Base-by-base conservation (phyloP, 495 filamentous ascomycete species). In the Neurospora sp. region DNA sequence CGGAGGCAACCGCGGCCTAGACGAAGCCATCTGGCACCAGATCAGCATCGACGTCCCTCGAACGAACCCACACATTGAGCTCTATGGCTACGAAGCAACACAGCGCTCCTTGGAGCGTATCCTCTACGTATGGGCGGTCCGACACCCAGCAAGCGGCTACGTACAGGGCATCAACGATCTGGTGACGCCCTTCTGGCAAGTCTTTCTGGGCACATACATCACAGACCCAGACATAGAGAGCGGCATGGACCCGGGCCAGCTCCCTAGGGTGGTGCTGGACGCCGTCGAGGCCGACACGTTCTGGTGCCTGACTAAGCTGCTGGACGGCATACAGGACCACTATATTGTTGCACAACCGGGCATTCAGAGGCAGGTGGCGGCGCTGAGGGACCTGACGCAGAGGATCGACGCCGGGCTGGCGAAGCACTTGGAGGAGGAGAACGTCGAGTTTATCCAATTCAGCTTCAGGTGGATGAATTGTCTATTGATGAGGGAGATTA, bases 391-490 rank as follows among this genome's bases (percentile, higher is more conserved):
- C 82, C 85, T 99, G 37, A 96, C 93, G 10, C 92, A 90, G 74
- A 87, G 96, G 74, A 99, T 99, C 74, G 96, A 99, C 77, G 88
- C 88, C 39, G 85, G 88, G 2, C 86, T 99, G 73, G 93, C 94
- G 15, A 94, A 92, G 74, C 96, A 99, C 78, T 85, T 99, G 21
- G 93, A 96, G 77, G 87, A 87, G 31, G 93, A 98, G 79, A 91
- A 92, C 13, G 94, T 99, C 37, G 96, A 99, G 80, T 99, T 99
- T 77, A 98, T 99, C 81, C 96, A 99, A 79, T 99, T 99, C 79
- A 97, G 93, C 80, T 99, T 99, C 80, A 88, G 96, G 73, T 99
- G 96, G 96, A 98, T 99, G 96, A 99, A 99, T 78, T 99, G 96
- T 78, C 87, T 99, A 74, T 85, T 99, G 76, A 99, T 99, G 96